Base-by-base conservation (phyloP, 192 early-diverging fungal genomes). In the Haplosporangium gracile region DNA sequence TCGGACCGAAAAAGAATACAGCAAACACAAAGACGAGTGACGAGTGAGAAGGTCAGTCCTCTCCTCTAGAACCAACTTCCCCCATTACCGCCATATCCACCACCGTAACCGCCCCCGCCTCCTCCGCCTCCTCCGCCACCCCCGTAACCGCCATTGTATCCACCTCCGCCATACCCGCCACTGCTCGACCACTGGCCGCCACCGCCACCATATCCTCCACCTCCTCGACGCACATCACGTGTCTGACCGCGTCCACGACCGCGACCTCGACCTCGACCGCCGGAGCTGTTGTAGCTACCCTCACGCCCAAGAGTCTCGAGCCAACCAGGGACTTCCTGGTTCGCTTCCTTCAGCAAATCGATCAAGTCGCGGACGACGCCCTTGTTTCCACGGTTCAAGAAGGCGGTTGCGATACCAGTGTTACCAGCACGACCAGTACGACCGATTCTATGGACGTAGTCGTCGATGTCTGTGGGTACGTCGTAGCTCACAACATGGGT, bases 401-500 rank as follows among this genome's bases (percentile, higher is more conserved):
- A 99, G 45, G 97, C 96, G 9, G 97, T 98, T 45, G 97, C 96
- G 32, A 94, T 89, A 71, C 97, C 98, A 45, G 92, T 93, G 91
- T 98, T 98, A 75, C 97, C 97, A 65, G 97, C 98, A 92, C 98
- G 96, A 72, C 96, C 98, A 47, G 98, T 99, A 93, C 98, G 97
- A 82, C 98, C 98, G 80, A 98, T 97, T 79, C 98, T 94, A 91
- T 99, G 98, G 32, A 99, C 97, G 91, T 97, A 99, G 86, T 99
- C 98, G 89, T 99, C 97, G 82, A 96, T 94, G 79, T 99, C 97
- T 9, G 93, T 96, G 32, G 98, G 97, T 75, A 99, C 90, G 75
- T 99, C 98, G 88, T 95, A 99, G 90, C 97, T 97, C 88, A 99
- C 91, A 34, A 99, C 98, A 70, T 95, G 95, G 26, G 90, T 89